Conservation (phyloP, 192 early-diverging fungal species). For the Coemansia sp. region DNA sequence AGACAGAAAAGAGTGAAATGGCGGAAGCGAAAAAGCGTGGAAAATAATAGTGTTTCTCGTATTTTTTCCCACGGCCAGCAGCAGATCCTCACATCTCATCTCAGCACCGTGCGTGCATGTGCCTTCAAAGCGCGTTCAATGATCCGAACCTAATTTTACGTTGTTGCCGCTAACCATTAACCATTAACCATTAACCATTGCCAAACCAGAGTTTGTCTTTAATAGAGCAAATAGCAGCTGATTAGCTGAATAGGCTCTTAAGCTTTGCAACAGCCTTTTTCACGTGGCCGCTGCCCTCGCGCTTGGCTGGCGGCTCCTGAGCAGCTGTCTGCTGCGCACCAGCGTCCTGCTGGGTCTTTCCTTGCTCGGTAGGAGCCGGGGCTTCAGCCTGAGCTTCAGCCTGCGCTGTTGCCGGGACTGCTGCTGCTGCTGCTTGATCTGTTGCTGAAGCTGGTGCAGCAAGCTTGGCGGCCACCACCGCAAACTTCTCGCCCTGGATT, state of each 20-base stretch:
- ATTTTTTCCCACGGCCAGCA: too few species aligned
- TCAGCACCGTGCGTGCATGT: too few species aligned
- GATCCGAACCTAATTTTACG: too few species aligned
- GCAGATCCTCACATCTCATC: too few species aligned
- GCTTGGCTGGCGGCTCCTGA: not conserved
- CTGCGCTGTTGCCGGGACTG: not conserved
- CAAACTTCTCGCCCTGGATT: slow-evolving; percentile 39
- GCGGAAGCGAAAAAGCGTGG: not conserved
- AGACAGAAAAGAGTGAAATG: not conserved
- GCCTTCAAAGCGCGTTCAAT: too few species aligned
- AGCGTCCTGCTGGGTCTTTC: not conserved
- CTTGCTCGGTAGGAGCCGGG: not conserved
- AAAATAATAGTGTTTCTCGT: too few species aligned
- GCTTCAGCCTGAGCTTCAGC: not conserved
- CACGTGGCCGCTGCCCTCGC: not conserved
- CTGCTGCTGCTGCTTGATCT: too few species aligned
- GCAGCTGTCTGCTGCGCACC: too few species aligned
- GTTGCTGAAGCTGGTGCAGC: not conserved
- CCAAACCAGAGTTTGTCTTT: too few species aligned
- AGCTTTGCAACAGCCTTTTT: slow-evolving; percentile 5
- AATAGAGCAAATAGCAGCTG: too few species aligned
- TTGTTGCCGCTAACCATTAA: too few species aligned
- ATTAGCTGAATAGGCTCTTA: slow-evolving; percentile 11
- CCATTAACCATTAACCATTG: too few species aligned
- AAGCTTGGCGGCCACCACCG: slow-evolving; percentile 22